Percentiles rank a stretch among this genome's conserved stretches.
Evolutionary conservation across 129 eudicot genomes (phyloP).

Genomic region (Chrysanthemum lavandulifolium): DNA sequence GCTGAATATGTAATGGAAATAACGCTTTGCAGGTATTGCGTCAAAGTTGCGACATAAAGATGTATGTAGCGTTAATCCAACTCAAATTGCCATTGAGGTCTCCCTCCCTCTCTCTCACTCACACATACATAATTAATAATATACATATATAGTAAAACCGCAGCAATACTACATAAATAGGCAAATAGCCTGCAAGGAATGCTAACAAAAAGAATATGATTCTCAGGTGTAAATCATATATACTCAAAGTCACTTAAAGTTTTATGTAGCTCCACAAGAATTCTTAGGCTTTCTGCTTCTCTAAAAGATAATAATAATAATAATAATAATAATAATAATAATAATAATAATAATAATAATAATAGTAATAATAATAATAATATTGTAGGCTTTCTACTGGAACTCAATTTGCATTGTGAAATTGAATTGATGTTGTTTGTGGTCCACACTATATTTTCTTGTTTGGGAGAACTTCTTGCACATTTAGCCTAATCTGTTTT

Average conservation of each 20-base stretch:
- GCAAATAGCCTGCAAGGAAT: not conserved
- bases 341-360: too few relatives aligned
- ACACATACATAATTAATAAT: not conserved
- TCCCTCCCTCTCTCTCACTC: slow-evolving; percentile 15
- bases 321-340: too few relatives aligned
- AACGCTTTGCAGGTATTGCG: slow-evolving; percentile 57
- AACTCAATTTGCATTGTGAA: not conserved
- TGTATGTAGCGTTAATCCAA: slow-evolving; percentile 64
- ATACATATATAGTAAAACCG: not conserved
- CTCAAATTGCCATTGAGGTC: slow-evolving; percentile 83
- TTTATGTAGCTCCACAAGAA: not conserved
- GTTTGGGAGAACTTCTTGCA: not conserved
- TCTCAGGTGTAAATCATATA: not conserved
- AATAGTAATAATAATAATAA: too few relatives aligned
- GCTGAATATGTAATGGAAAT: not conserved
- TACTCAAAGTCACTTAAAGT: not conserved
- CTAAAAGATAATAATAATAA: too few relatives aligned
- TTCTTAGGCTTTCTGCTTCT: too few relatives aligned
- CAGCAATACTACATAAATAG: not conserved
- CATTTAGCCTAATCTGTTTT: not conserved
- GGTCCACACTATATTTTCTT: not conserved
- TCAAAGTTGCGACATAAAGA: slow-evolving; percentile 62
- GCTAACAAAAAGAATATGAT: not conserved
- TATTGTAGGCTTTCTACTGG: too few relatives aligned
- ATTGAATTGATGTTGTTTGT: not conserved